A percentile compares a stretch with the other conserved stretches of the same genome.
phyloP scores from a whole-genome alignment of 1,139 yeast genomes.

The Candida dubliniensis region DNA sequence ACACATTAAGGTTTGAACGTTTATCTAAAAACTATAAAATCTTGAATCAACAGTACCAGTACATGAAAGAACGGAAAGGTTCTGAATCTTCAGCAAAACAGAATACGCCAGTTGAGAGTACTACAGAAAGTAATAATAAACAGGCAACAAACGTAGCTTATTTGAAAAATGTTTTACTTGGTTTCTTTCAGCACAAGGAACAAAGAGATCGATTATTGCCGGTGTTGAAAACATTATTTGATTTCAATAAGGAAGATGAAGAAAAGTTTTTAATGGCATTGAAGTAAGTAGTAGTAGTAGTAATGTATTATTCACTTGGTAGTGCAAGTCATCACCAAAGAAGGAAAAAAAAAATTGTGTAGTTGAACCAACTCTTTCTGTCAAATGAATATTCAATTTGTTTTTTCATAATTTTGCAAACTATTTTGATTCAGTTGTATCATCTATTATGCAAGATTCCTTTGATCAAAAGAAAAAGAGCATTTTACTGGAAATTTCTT shows the following conservation, averaged over 20 bases:
- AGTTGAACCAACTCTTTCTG: not conserved
- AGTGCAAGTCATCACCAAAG: no score
- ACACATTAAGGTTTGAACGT: constrained; percentile 62
- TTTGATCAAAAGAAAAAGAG: constrained; percentile 68
- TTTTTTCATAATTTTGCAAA: not conserved
- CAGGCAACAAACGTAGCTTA: constrained; percentile 57
- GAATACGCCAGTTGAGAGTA: constrained; percentile 1
- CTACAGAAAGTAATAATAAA: not conserved
- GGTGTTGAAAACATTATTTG: constrained; percentile 74
- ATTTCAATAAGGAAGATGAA: constrained; percentile 70
- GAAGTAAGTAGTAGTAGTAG: constrained; percentile 30
- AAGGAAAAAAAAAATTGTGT: no score
- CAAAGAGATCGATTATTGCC: constrained; percentile 84
- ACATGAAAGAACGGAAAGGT: constrained; percentile 18
- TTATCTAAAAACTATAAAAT: constrained; percentile 65
- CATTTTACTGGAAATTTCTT: constrained; percentile 56
- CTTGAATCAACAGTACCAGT: constrained; percentile 57
- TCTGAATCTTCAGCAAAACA: not conserved
- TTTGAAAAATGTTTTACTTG: constrained; percentile 81
- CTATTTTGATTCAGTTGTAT: not conserved
- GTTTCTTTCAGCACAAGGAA: constrained; percentile 89
- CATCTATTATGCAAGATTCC: constrained; percentile 40
- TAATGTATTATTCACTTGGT: not conserved
- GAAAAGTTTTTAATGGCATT: constrained; percentile 64
- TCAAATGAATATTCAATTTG: not conserved